Conservation (phyloP, 345 rosid species). For the Brassica nigra region DNA sequence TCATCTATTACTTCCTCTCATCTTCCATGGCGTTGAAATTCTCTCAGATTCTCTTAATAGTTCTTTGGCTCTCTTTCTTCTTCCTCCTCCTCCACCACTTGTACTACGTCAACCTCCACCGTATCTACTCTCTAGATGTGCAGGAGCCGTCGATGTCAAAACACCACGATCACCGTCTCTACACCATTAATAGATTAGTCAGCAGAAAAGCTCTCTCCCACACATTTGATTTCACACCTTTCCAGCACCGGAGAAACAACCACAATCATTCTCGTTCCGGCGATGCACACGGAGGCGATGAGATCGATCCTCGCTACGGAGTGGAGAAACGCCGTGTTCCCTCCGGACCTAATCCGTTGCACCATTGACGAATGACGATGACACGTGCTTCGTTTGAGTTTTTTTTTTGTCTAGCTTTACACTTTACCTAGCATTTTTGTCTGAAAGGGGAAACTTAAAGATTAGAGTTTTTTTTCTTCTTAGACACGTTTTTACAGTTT, state of each 20-base stretch:
- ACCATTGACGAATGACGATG: slow-evolving; percentile 55
- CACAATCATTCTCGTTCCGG: slow-evolving; percentile 18
- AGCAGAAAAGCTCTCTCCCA: slow-evolving; percentile 54
- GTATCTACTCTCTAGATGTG: slow-evolving; percentile 25
- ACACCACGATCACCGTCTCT: neutral
- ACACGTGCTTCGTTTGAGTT: neutral
- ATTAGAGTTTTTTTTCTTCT: neutral
- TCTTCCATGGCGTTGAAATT: slow-evolving; percentile 55
- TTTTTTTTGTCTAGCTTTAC: neutral
- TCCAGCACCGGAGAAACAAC: slow-evolving; percentile 41
- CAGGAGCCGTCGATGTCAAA: slow-evolving; percentile 20
- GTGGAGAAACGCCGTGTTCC: slow-evolving; percentile 90
- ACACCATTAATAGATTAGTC: slow-evolving; percentile 29
- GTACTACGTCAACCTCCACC: slow-evolving; percentile 42
- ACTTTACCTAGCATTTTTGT: slow-evolving; percentile 3
- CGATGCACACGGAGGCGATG: slow-evolving; percentile 28
- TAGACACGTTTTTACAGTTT: slow-evolving; percentile 12
- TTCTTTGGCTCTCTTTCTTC: slow-evolving; percentile 59
- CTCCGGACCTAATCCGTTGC: slow-evolving; percentile 89
- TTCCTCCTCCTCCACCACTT: slow-evolving; percentile 53
- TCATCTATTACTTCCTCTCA: slow-evolving; percentile 35
- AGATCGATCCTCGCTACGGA: slow-evolving; percentile 83
- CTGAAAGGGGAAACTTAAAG: neutral
- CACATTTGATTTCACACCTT: slow-evolving; percentile 64
- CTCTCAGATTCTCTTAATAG: slow-evolving; percentile 43